Base-by-base conservation (phyloP, 768 basidiomycete genomes). In the Pisolithus microcarpus region DNA sequence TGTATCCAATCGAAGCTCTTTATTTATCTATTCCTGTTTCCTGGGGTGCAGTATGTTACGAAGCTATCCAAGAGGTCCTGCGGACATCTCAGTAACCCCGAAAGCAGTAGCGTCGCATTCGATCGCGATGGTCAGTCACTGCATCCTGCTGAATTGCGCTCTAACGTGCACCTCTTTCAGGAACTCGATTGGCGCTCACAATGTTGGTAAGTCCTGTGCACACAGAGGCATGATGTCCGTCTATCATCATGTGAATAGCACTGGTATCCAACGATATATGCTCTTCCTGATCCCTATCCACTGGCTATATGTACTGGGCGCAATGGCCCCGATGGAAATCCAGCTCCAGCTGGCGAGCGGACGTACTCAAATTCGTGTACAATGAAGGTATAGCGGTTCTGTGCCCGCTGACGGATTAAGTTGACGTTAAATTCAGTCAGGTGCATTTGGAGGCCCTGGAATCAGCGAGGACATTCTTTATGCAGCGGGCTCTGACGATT, bases 401-500 rank as follows among this genome's bases (percentile, higher is more conserved):
- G 24, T 16, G n/a, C 16, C 19, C 28, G 13, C 3, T 51, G 31
- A 36, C 21, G 23, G 19, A 43, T 21, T 8, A n/a, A 37, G 36
- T 51, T 31, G 11, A n/a, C n/a, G 26, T 30, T 30, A 49, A 48
- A 36, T 56, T 45, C 51, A 90, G 85, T 85, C 89, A 53, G 87
- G 87, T 3, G 78, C 80, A 5, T 91, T 92, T 55, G 86, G 89
- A 36, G 78, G 80, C 2, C 74, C 75, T 1, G 76, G 75, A 4
- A 58, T 75, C 26, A 71, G 75, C 43, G 66, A 58, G 21, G 85
- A 86, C 49, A 64, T 73, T 28, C 79, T 84, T 58, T 91, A 84
- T 59, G 76, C 75, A 34, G 77, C 78, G n/a, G 90, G 90, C 15
- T 90, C 87, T 10, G 90, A 92, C 61, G 87, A 91, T 64, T 91